Conservation (phyloP, 1,139 yeast genomes). For the Magnusiomyces tetraspermus region DNA sequence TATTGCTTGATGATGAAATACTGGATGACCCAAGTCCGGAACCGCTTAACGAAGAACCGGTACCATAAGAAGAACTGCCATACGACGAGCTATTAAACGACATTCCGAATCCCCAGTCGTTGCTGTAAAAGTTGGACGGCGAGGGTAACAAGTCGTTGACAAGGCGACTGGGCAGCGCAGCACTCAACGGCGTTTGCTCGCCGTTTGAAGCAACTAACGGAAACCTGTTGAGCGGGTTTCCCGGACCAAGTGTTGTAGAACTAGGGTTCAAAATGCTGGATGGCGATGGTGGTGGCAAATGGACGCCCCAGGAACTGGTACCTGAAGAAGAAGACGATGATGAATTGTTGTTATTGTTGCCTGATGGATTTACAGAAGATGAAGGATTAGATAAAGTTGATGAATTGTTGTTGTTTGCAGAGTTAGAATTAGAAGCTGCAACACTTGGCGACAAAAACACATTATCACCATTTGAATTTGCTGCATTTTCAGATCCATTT, state of each 20-base stretch:
- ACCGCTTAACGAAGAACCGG: conserved; percentile 1
- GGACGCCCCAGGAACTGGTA: neutral
- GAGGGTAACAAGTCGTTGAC: conserved; percentile 36
- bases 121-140: conserved; percentile 34
- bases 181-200: conserved; percentile 36
- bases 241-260: neutral
- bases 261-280: neutral
- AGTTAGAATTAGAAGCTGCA: neutral
- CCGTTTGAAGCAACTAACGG: conserved; percentile 23
- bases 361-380: neutral
- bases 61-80: conserved; percentile 10
- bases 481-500: neutral
- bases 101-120: conserved; percentile 27
- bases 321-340: conserved; percentile 31
- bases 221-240: conserved; percentile 17
- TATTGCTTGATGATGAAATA: conserved; percentile 6
- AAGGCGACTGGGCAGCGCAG: conserved; percentile 34
- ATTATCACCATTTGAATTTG: neutral
- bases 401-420: neutral
- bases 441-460: neutral
- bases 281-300: conserved; percentile 2
- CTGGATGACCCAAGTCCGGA: neutral
- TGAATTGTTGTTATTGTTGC: neutral
- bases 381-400: too few relatives aligned
- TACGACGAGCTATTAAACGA: conserved; percentile 11